phyloP scores from a whole-genome alignment of 2,329 filamentous ascomycete species.

The Lizonia empirigonia region DNA sequence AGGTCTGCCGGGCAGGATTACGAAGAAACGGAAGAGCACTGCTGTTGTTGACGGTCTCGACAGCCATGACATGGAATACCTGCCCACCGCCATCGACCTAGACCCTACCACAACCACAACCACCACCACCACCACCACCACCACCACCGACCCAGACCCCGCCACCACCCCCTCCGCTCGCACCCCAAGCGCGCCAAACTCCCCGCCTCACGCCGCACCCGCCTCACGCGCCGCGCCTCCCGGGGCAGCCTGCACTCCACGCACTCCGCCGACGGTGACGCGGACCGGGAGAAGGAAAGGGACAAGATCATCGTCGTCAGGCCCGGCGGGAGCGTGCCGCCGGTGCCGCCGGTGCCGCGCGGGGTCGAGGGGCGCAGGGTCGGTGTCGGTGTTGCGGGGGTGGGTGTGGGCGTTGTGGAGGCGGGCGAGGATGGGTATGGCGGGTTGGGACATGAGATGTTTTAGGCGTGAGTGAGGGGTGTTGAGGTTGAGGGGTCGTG shows the following conservation, averaged over 20 bases:
- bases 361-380: slow-evolving; percentile 29
- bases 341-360: slow-evolving; percentile 34
- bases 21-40: slow-evolving; percentile 49
- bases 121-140: slow-evolving; percentile 24
- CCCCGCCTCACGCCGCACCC: no score
- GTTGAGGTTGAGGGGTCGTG: no score
- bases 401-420: no score
- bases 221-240: slow-evolving; percentile 12
- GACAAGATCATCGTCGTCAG: slow-evolving; percentile 33
- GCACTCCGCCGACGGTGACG: background rate
- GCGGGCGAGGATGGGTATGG: slow-evolving; percentile 38
- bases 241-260: background rate
- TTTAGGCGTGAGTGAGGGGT: no score
- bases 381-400: no score
- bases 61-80: slow-evolving; percentile 33
- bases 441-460: slow-evolving; percentile 45
- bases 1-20: slow-evolving; percentile 21
- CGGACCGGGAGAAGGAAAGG: no score
- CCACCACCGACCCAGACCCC: slow-evolving; percentile 15
- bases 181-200: slow-evolving; percentile 22
- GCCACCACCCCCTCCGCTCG: background rate
- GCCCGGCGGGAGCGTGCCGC: slow-evolving; percentile 41
- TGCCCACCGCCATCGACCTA: slow-evolving; percentile 26
- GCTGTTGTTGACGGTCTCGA: slow-evolving; percentile 31
- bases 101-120: background rate